A percentile compares a stretch with the other conserved stretches of the same genome.
These are phyloP conservation scores for Hypoxylon cercidicola DNA, from an alignment of 495 filamentous ascomycete species.

Conservation along the genomic window DNA sequence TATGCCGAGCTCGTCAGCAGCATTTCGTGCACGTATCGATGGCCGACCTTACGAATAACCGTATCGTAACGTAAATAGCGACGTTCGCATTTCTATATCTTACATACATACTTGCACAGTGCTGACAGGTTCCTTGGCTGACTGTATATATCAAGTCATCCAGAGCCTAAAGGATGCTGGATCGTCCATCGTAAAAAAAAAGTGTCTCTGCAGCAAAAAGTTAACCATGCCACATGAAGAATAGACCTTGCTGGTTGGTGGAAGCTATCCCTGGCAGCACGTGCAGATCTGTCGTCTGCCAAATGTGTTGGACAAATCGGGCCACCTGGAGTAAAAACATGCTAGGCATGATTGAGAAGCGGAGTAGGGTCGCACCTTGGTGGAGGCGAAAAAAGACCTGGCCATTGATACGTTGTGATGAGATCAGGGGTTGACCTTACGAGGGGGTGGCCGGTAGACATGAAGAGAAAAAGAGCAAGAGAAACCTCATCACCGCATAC, in stretches of 20 bases:
- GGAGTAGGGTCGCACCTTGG: slow-evolving; percentile 31
- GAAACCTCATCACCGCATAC: not conserved
- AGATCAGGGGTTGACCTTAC: slow-evolving; percentile 13
- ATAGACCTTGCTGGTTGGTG: slow-evolving; percentile 30
- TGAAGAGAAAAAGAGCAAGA: not conserved
- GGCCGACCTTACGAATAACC: slow-evolving; percentile 15
- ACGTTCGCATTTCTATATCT: slow-evolving; percentile 12
- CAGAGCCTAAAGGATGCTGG: slow-evolving; percentile 25
- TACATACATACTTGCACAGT: slow-evolving; percentile 27
- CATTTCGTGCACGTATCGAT: slow-evolving; percentile 6
- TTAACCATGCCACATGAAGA: slow-evolving; percentile 28
- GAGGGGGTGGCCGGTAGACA: slow-evolving; percentile 26
- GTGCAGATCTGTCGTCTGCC: slow-evolving; percentile 46
- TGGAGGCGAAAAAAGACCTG: slow-evolving; percentile 37
- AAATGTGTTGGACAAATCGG: slow-evolving; percentile 46
- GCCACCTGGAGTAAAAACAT: slow-evolving; percentile 44
- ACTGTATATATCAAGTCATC: slow-evolving; percentile 29
- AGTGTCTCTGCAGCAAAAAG: slow-evolving; percentile 25
- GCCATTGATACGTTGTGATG: slow-evolving; percentile 33
- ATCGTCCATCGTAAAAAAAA: slow-evolving; percentile 34
- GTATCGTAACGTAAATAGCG: slow-evolving; percentile 19
- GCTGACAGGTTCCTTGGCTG: not conserved
- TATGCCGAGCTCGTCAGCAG: slow-evolving; percentile 36
- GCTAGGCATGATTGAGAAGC: slow-evolving; percentile 41
- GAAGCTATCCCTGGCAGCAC: slow-evolving; percentile 40